Conservation (phyloP, 2,329 filamentous ascomycete species). For the Dothidotthia symphoricarpi region DNA sequence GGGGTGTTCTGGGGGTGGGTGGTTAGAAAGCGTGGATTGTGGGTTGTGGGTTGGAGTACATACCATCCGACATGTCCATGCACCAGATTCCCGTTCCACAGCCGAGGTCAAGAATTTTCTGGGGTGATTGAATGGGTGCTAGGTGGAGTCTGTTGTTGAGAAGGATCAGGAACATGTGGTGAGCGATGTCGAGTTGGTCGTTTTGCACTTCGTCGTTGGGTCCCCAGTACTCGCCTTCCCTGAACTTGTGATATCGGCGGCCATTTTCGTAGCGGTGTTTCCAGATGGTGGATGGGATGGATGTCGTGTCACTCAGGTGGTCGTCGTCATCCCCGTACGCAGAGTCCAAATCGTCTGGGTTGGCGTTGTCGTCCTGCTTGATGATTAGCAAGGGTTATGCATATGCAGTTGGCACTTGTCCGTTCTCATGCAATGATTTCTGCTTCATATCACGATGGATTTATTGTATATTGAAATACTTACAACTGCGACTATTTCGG, state of each 20-base stretch:
- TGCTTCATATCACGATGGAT: no score
- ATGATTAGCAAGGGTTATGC: no score
- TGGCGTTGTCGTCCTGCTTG: background rate
- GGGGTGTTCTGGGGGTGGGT: slow-evolving; percentile 16
- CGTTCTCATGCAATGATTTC: no score
- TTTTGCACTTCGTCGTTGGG: slow-evolving; percentile 33
- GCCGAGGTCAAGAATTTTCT: slow-evolving; percentile 24
- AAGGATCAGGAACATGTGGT: slow-evolving; percentile 27
- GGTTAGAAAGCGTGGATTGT: no score
- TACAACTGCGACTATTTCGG: no score
- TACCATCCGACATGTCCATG: slow-evolving; percentile 27
- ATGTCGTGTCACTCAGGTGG: slow-evolving; percentile 29
- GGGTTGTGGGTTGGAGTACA: background rate
- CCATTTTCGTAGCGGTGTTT: slow-evolving; percentile 34
- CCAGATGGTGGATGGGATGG: slow-evolving; percentile 32
- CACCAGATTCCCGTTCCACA: slow-evolving; percentile 34
- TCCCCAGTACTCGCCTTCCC: slow-evolving; percentile 33
- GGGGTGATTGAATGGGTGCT: slow-evolving; percentile 22
- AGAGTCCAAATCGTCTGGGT: slow-evolving; percentile 23
- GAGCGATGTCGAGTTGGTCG: slow-evolving; percentile 30
- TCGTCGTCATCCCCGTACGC: slow-evolving; percentile 26
- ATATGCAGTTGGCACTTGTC: no score
- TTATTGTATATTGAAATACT: no score
- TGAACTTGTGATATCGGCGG: slow-evolving; percentile 34
- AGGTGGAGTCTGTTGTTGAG: slow-evolving; percentile 25